These are phyloP conservation scores for Cryoendolithus antarcticus DNA, from an alignment of 2,329 filamentous ascomycete species.

Conservation along the genomic window DNA sequence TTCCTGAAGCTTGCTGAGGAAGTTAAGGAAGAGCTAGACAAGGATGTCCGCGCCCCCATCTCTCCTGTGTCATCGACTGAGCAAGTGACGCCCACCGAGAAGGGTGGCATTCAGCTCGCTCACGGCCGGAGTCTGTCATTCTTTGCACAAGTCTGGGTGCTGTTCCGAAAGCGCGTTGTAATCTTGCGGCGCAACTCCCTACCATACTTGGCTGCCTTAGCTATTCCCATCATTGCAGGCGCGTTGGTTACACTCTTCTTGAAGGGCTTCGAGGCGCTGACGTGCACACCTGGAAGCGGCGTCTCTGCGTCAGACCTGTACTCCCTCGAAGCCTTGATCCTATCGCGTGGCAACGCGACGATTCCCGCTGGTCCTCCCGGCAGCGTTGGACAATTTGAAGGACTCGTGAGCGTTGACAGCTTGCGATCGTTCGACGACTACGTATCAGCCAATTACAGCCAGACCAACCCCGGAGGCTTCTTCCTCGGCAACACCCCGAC, in stretches of 20 bases:
- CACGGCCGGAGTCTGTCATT: constrained; percentile 55
- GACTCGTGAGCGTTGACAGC: constrained; percentile 40
- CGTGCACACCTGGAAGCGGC: constrained; percentile 31
- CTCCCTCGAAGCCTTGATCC: constrained; percentile 9
- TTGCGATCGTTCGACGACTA: constrained; percentile 56
- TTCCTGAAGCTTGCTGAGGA: constrained; percentile 77
- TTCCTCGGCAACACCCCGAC: constrained; percentile 57
- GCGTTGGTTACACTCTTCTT: constrained; percentile 63
- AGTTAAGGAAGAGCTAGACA: constrained; percentile 39
- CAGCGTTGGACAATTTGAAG: constrained; percentile 1
- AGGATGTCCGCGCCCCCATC: constrained; percentile 1
- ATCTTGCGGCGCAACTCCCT: constrained; percentile 67
- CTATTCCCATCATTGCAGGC: constrained; percentile 65
- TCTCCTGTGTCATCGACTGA: constrained; percentile 2
- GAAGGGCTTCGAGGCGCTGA: constrained; percentile 38
- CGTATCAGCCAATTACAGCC: constrained; percentile 49
- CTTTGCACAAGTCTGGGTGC: constrained; percentile 52
- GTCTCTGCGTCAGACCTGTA: constrained; percentile 9
- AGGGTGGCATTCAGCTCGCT: constrained; percentile 35
- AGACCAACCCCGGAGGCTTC: constrained; percentile 63
- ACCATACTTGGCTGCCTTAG: constrained; percentile 58
- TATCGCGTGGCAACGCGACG: constrained; percentile 11
- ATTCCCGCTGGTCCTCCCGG: constrained; percentile 30
- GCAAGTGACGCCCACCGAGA: constrained; percentile 14
- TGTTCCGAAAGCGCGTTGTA: constrained; percentile 64